Evolutionary conservation across 768 basidiomycete species (phyloP).

Genomic region (Paxillus involutus): DNA sequence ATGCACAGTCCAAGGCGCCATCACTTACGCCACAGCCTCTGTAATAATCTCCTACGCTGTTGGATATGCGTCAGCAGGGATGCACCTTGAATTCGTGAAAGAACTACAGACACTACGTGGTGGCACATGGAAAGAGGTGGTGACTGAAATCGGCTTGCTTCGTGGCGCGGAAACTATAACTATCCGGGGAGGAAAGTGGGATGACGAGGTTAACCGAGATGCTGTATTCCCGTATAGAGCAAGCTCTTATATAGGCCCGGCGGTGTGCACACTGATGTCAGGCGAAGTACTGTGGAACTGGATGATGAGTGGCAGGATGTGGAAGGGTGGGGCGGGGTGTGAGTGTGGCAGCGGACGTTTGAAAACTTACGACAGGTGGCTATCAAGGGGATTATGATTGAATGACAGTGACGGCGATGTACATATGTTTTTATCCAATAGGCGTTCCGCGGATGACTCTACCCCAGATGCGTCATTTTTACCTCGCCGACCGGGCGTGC

Average conservation of each 20-base stretch:
- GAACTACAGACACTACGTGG: slow-evolving; percentile 34
- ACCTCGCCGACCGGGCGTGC: slow-evolving; percentile 4
- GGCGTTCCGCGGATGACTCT: slow-evolving; percentile 1
- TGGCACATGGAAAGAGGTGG: slow-evolving; percentile 28
- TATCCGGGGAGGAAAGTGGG: not conserved
- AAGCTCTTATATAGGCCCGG: slow-evolving; percentile 3
- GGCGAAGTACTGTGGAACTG: slow-evolving; percentile 9
- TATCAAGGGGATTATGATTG: not conserved
- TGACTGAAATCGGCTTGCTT: not conserved
- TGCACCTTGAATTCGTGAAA: not conserved
- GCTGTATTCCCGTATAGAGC: not conserved
- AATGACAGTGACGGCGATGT: not conserved
- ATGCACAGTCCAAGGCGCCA: not conserved
- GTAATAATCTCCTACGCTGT: slow-evolving; percentile 37
- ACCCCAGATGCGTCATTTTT: slow-evolving; percentile 33
- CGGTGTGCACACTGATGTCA: not conserved
- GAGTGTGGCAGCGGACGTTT: not conserved
- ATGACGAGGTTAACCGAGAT: not conserved
- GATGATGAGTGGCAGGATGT: slow-evolving; percentile 1
- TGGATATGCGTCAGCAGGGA: slow-evolving; percentile 2
- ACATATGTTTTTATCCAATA: not conserved
- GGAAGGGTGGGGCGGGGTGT: slow-evolving; percentile 2
- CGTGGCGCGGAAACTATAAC: not conserved
- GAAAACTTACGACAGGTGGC: not conserved
- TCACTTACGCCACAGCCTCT: slow-evolving; percentile 35